Conservation (phyloP, 2,329 filamentous ascomycete genomes). For the Penicillium sp. region DNA sequence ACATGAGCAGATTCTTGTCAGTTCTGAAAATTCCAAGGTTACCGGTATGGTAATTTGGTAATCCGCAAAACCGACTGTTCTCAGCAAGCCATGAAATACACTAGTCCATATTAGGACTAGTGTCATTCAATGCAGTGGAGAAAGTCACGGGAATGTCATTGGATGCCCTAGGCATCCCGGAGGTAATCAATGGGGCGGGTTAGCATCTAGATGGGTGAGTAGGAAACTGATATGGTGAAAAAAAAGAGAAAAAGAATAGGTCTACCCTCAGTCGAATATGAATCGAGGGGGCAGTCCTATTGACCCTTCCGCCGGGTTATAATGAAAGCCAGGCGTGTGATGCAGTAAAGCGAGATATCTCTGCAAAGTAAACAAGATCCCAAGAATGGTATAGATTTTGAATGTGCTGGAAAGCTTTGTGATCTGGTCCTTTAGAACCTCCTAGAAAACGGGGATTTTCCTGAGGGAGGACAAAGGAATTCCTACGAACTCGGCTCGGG, state of each 20-base stretch:
- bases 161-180: background rate
- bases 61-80: constrained; percentile 5
- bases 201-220: constrained; percentile 9
- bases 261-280: background rate
- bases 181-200: background rate
- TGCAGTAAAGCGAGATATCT: background rate
- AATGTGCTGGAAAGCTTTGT: background rate
- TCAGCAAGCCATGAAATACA: background rate
- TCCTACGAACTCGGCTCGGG: background rate
- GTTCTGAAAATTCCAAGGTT: background rate
- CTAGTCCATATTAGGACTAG: background rate
- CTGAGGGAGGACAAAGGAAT: background rate
- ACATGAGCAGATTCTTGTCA: background rate
- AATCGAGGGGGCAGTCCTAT: background rate
- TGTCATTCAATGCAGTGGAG: background rate
- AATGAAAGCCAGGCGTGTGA: background rate
- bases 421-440: background rate
- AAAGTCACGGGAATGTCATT: constrained; percentile 10
- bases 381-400: background rate
- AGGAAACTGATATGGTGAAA: background rate
- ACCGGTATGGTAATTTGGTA: constrained; percentile 5
- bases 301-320: background rate
- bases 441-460: background rate
- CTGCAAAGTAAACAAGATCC: background rate
- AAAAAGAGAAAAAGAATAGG: background rate